Evolutionary conservation across 2,329 filamentous ascomycete genomes (phyloP), one percentile per base, ranked within the genome.

Genomic region (Penicillium griseofulvum): DNA sequence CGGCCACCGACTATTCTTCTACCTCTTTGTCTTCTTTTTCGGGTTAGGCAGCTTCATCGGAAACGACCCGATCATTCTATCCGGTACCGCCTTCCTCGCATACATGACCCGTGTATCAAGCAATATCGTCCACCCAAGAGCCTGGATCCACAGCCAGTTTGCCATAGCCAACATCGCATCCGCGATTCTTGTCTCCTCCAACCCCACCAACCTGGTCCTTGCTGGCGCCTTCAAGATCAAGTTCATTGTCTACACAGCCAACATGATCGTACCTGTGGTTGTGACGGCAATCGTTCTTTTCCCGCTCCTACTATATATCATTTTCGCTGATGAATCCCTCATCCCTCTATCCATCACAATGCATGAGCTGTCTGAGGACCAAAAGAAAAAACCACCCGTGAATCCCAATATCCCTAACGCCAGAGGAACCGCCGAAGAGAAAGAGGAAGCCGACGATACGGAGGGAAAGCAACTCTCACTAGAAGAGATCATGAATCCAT

Each of bases 41-140:
- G 68, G 70, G 5, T 71, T 90, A 0, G 86, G 86, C 1, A 83
- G 76, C 65, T 87, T 87, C 62, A 86, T 90, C 47, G 88, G 88
- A 8, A 91, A 90, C 55, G 88, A 91, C 60, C 87, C 88, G 0
- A 86, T 90, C 59, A 89, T 90, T 50, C 73, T 90, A 0, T 89
- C 87, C 0, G 88, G 88, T 1, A 91, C 87, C 0, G 83, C 88
- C 0, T 90, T 90, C 53, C 79, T 90, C 12, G 85, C 87, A 3
- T 91, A 91, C 70, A 89, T 91, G 86, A 90, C 87, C 0, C 79
- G 87, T 7, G 87, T 89, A 0, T 89, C 87, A 0, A 85, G 82
- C 71, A 90, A 90, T 60, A 90, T 91, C 55, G 74, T 81, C 11
- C 83, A 88, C 54, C 87, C 88, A 0, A 77, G 84, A 64, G 88